phyloP scores from a whole-genome alignment of 2,329 filamentous ascomycete species.

The Diaporthe citri region DNA sequence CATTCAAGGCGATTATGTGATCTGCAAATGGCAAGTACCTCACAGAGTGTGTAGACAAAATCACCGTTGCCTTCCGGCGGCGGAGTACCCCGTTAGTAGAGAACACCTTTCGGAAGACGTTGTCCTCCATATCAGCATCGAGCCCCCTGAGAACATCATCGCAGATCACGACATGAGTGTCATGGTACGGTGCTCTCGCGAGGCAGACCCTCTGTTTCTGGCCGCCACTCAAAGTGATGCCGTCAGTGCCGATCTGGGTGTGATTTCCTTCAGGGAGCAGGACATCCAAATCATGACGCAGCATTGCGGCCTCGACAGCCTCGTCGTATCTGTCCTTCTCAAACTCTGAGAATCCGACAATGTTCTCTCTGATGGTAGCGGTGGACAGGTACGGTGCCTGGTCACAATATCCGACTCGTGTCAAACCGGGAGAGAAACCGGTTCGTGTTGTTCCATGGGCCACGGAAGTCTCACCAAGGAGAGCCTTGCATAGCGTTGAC shows the following conservation, averaged over 20 bases:
- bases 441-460: background rate
- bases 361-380: conserved; percentile 35
- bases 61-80: conserved; percentile 42
- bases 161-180: conserved; percentile 49
- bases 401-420: conserved; percentile 47
- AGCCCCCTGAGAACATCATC: conserved; percentile 57
- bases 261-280: conserved; percentile 50
- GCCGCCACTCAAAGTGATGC: conserved; percentile 53
- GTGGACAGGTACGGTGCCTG: conserved; percentile 31
- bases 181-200: conserved; percentile 43
- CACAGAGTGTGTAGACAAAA: conserved; percentile 56
- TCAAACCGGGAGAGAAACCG: background rate
- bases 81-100: conserved; percentile 49
- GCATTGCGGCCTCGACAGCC: conserved; percentile 49
- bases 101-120: conserved; percentile 56
- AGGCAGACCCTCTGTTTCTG: conserved; percentile 49
- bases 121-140: conserved; percentile 56
- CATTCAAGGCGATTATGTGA: conserved; percentile 59
- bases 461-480: conserved; percentile 49
- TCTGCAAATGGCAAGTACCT: conserved; percentile 56
- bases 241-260: conserved; percentile 52
- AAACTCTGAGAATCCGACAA: conserved; percentile 32
- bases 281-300: conserved; percentile 46
- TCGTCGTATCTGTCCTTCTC: conserved; percentile 47
- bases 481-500: conserved; percentile 51